Base-by-base conservation (phyloP, 345 rosid genomes). In the Citrus cavaleriei region DNA sequence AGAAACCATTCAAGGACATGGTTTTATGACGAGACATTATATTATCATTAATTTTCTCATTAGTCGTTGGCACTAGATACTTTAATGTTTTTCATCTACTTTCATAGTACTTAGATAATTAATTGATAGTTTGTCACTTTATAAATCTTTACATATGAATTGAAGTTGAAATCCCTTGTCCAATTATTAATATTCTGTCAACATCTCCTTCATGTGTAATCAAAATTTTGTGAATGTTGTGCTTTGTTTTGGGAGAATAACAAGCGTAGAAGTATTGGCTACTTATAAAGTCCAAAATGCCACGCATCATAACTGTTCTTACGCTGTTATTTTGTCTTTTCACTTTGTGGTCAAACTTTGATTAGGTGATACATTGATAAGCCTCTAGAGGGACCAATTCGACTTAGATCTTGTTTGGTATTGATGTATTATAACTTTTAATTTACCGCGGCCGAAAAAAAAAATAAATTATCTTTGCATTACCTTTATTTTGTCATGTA, bases 401-500 rank as follows among this genome's bases (percentile, higher is more conserved):
- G 4, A 60, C 65, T 3, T 10, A 40, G 10, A 7, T 1, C 10
- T 37, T 37, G 10, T 37, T 37, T 6, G 38, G 2, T 34, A 35
- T 35, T 35, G 8, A 35, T 8, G 8, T 6, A 35, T 6, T 35
- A 35, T 35, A 35, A 35, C 8, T 35, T 35, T 35, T 35, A 34
- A 34, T 34, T 5, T 34, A 4, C 5, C 0, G 0, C 35, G 1
- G 35, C 5, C 1, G 35, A 34, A 34, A 34, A 34, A 34, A 34
- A 34, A 34, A 3, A 28, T 28, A 30, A 30, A 34, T 34, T 34
- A 34, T 34, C 35, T 0, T 0, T 35, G 9, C 38, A 37, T 1
- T 2, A 37, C 9, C 2, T 7, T 37, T 37, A 7, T 37, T 37
- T 37, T 37, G 9, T 7, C 0, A 37, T 37, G 9, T 37, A 37